Conservation (phyloP, 148 eudicot genomes). For the Cornus controversa region DNA sequence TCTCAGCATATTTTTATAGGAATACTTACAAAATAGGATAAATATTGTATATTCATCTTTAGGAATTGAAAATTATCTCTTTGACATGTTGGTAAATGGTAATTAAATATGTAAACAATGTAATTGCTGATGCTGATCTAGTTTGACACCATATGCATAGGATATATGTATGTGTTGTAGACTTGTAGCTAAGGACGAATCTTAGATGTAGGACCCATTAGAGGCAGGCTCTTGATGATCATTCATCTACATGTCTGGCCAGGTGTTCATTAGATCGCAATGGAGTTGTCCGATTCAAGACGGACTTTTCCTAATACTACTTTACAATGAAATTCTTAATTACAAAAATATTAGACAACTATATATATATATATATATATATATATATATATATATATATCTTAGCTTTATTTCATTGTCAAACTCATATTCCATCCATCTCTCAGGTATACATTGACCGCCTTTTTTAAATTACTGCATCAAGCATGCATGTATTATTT, state of each 20-base stretch:
- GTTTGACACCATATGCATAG: background rate
- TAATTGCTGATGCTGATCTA: no score
- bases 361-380: no score
- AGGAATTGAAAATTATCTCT: background rate
- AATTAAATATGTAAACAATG: no score
- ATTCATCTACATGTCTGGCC: background rate
- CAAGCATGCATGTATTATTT: no score
- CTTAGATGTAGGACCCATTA: slow-evolving; percentile 8
- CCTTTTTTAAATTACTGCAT: no score
- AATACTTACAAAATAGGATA: no score
- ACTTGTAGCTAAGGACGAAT: slow-evolving; percentile 6
- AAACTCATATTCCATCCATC: background rate
- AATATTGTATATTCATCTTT: background rate
- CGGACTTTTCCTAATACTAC: background rate
- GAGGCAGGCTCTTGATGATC: background rate
- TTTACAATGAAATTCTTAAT: no score
- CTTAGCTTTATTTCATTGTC: background rate
- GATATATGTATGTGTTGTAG: background rate
- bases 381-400: no score
- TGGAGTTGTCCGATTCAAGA: background rate
- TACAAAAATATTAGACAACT: background rate
- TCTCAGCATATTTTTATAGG: background rate
- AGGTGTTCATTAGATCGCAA: background rate
- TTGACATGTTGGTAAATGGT: no score
- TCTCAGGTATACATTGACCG: background rate